Percentiles rank a stretch among this genome's conserved stretches.
These are phyloP conservation scores for Furcasterigmium sp. DNA, from an alignment of 2,329 filamentous ascomycete species.

Conservation along the genomic window DNA sequence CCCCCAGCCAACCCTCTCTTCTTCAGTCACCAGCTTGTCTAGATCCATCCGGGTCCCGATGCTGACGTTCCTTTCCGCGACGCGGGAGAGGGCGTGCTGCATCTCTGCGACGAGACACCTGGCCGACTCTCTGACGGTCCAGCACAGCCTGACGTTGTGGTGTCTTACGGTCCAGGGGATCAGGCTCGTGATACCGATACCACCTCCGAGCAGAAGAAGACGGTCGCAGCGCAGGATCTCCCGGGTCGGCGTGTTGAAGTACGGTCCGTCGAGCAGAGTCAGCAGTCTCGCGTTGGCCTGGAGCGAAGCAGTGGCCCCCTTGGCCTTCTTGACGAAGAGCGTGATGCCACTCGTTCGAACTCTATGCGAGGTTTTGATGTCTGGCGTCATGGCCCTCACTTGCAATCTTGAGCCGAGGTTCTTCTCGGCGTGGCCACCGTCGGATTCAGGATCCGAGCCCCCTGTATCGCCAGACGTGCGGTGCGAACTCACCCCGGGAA, in stretches of 20 bases:
- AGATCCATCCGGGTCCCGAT: constrained; percentile 28
- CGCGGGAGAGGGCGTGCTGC: constrained; percentile 13
- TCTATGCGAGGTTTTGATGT: no score
- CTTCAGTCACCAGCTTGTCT: no score
- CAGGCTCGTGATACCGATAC: constrained; percentile 41
- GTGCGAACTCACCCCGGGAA: no score
- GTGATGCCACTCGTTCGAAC: constrained; percentile 23
- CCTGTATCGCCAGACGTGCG: no score
- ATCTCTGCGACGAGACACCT: constrained; percentile 23
- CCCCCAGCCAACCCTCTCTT: no score
- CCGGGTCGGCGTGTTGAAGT: constrained; percentile 21
- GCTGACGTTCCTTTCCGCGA: constrained; percentile 25
- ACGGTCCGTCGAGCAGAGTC: constrained; percentile 33
- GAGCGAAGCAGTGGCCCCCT: constrained; percentile 28
- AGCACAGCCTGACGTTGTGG: constrained; percentile 28
- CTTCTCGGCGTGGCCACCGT: no score
- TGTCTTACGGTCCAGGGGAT: constrained; percentile 26
- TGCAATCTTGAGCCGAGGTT: no score
- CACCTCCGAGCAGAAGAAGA: constrained; percentile 37
- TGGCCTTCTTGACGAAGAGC: constrained; percentile 27
- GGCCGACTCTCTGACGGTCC: constrained; percentile 22
- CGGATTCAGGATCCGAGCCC: no score
- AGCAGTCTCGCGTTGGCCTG: constrained; percentile 17
- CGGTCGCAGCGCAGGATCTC: constrained; percentile 23
- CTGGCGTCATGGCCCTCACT: not conserved